These are phyloP conservation scores for Physcomitrium patens DNA, from an alignment of 225 moss, liverwort and hornwort genomes.

Conservation along the genomic window DNA sequence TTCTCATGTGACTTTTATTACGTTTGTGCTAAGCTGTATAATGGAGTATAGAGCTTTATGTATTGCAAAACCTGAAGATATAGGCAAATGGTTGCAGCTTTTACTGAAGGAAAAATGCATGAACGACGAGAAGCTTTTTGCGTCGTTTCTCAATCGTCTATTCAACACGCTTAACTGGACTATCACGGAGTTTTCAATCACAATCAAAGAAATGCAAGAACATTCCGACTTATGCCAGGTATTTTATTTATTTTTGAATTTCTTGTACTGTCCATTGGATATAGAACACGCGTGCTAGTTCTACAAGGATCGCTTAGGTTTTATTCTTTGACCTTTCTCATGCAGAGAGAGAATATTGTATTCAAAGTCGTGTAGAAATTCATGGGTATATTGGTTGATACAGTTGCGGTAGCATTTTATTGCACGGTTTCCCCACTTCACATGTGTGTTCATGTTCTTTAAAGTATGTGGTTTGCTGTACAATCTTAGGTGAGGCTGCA, in stretches of 20 bases:
- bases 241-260: neutral
- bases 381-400: no score
- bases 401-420: no score
- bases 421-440: no score
- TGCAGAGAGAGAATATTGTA: no score
- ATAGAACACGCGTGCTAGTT: neutral
- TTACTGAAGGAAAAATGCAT: constrained; percentile 88
- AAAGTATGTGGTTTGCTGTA: no score
- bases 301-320: no score
- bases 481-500: no score
- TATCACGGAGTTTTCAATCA: constrained; percentile 91
- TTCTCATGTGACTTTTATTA: no score
- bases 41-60: neutral
- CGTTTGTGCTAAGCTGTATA: neutral
- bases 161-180: constrained; percentile 99
- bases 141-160: constrained; percentile 90
- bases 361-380: no score
- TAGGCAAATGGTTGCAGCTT: constrained; percentile 54
- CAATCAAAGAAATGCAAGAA: constrained; percentile 98
- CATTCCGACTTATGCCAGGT: constrained; percentile 74
- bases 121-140: constrained; percentile 77
- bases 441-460: no score
- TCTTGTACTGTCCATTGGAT: neutral
- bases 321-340: no score
- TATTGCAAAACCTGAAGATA: neutral